A percentile compares a stretch with the other conserved stretches of the same genome.
Conservation (phyloP, 129 eudicot genomes). For the Centaurea solstitialis region DNA sequence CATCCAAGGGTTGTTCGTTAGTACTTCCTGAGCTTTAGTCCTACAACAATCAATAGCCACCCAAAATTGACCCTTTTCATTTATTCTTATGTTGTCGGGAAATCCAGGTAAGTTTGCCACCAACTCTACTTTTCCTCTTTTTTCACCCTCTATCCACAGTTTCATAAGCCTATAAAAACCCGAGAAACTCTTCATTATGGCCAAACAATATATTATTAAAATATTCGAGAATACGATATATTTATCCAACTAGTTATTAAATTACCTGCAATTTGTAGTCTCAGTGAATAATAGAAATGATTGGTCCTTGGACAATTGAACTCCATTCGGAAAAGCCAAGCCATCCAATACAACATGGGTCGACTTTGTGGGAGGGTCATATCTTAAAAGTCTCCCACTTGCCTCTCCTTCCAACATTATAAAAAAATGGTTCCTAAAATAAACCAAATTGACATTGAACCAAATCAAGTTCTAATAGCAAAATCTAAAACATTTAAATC, state of each 20-base stretch:
- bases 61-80: conserved; percentile 90
- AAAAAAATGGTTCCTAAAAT: conserved; percentile 73
- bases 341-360: conserved; percentile 84
- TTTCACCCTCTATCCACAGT: conserved; percentile 70
- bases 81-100: conserved; percentile 86
- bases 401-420: conserved; percentile 97
- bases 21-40: conserved; percentile 71
- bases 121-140: conserved; percentile 50
- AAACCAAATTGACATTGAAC: background rate
- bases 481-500: too few species aligned
- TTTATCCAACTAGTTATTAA: background rate
- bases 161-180: conserved; percentile 56
- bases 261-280: conserved; percentile 93
- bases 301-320: conserved; percentile 82
- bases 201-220: background rate
- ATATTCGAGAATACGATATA: background rate
- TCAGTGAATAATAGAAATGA: conserved; percentile 79
- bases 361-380: conserved; percentile 81
- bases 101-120: conserved; percentile 90
- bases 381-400: conserved; percentile 79
- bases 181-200: background rate
- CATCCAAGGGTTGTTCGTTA: conserved; percentile 80
- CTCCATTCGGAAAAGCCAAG: conserved; percentile 95
- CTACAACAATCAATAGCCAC: conserved; percentile 97
- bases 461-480: background rate